Percentiles rank a stretch among this genome's conserved stretches.
Evolutionary conservation across 805 yeast genomes (phyloP).

Genomic region (Ogataea henricii): DNA sequence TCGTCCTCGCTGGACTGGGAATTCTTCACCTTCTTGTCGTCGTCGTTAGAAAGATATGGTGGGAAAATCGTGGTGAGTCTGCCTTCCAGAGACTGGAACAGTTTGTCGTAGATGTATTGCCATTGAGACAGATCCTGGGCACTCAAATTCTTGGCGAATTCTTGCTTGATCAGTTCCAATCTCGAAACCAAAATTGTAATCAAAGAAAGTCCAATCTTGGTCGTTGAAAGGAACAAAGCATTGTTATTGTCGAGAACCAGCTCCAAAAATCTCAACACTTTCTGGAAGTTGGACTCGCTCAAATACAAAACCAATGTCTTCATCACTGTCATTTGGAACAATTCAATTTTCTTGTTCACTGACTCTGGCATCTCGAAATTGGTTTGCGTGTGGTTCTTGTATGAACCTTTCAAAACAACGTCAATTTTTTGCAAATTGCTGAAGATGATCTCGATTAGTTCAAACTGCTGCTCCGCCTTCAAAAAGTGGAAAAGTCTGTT

Average conservation of each 20-base stretch:
- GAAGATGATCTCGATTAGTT: constrained; percentile 75
- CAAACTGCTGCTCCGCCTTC: constrained; percentile 70
- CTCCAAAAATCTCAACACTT: constrained; percentile 74
- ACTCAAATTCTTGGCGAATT: constrained; percentile 49
- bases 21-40: constrained; percentile 35
- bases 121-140: constrained; percentile 66
- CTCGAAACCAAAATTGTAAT: constrained; percentile 89
- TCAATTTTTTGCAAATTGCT: constrained; percentile 77
- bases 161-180: constrained; percentile 89
- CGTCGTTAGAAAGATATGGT: constrained; percentile 47
- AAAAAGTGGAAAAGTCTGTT: constrained; percentile 87
- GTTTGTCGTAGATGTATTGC: constrained; percentile 77
- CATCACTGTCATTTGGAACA: constrained; percentile 77
- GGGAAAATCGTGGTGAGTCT: constrained; percentile 82
- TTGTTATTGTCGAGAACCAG: constrained; percentile 71
- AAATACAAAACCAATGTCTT: constrained; percentile 83
- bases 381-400: constrained; percentile 54
- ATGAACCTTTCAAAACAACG: constrained; percentile 77
- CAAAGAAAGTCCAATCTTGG: constrained; percentile 81
- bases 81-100: constrained; percentile 78
- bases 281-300: constrained; percentile 77
- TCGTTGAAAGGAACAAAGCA: constrained; percentile 64
- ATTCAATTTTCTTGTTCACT: constrained; percentile 62
- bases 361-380: constrained; percentile 54
- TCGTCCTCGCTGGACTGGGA: constrained; percentile 52